Percentiles rank a stretch among this genome's conserved stretches.
These are phyloP conservation scores for Daldinia childiae DNA, from an alignment of 495 filamentous ascomycete genomes.

Conservation along the genomic window DNA sequence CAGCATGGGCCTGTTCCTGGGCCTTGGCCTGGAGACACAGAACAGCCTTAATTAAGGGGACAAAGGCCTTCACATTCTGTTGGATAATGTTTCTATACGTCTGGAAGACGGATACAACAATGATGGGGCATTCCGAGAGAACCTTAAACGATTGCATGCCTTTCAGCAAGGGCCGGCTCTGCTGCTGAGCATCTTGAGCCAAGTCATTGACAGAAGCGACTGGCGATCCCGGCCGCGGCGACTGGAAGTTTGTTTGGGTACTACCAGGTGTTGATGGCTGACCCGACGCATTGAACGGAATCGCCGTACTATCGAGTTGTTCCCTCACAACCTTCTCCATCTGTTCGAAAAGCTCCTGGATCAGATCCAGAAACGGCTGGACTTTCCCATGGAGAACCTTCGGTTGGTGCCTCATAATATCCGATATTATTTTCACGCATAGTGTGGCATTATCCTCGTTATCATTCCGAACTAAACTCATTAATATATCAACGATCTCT, in stretches of 20 bases:
- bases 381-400: constrained; percentile 82
- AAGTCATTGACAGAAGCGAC: constrained; percentile 80
- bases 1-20: constrained; percentile 88
- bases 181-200: constrained; percentile 76
- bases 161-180: constrained; percentile 78
- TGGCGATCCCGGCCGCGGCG: constrained; percentile 88
- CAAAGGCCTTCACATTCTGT: constrained; percentile 89
- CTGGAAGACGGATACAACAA: constrained; percentile 98
- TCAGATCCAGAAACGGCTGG: constrained; percentile 88
- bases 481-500: constrained; percentile 86
- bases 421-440: constrained; percentile 97
- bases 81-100: constrained; percentile 80
- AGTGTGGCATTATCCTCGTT: constrained; percentile 99
- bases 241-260: constrained; percentile 74
- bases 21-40: constrained; percentile 90
- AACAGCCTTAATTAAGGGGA: constrained; percentile 91
- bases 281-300: constrained; percentile 65
- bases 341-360: constrained; percentile 93
- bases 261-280: constrained; percentile 80
- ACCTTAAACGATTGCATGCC: constrained; percentile 99
- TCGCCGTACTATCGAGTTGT: constrained; percentile 80
- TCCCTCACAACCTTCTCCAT: constrained; percentile 94
- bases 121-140: constrained; percentile 95
- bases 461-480: constrained; percentile 85
- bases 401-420: constrained; percentile 90